Conservation (phyloP, 495 filamentous ascomycete species). For the Penicillium ucsense region DNA sequence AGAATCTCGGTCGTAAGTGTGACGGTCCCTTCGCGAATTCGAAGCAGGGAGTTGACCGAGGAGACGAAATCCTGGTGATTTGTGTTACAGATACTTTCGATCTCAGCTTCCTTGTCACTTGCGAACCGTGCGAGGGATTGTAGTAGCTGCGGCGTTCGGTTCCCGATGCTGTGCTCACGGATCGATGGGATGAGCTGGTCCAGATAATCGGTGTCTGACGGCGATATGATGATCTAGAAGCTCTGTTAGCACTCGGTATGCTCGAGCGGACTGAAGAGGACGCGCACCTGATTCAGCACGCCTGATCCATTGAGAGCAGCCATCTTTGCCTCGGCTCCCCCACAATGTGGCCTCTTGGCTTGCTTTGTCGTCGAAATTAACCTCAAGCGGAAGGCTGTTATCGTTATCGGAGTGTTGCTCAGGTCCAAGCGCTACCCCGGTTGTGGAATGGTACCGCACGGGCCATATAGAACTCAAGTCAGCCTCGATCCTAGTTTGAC, state of each 20-base stretch:
- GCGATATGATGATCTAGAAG: slow-evolving; percentile 76
- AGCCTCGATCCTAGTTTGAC: no score
- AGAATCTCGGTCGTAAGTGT: slow-evolving; percentile 84
- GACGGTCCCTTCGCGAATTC: slow-evolving; percentile 81
- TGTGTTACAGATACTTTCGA: slow-evolving; percentile 87
- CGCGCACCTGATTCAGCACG: neutral
- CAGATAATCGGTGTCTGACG: slow-evolving; percentile 86
- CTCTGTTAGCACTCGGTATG: neutral
- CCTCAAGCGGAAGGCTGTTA: no score
- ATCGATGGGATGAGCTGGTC: slow-evolving; percentile 91
- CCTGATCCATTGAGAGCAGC: neutral
- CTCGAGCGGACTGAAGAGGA: neutral
- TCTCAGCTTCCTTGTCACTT: slow-evolving; percentile 76
- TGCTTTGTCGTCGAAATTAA: no score
- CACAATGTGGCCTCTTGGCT: no score
- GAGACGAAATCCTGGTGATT: slow-evolving; percentile 95
- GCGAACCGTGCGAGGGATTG: slow-evolving; percentile 73
- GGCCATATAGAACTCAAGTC: no score
- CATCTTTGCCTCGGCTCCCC: neutral
- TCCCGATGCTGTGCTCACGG: slow-evolving; percentile 74
- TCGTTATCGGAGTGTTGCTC: no score
- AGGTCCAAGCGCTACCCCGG: no score
- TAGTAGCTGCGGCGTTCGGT: slow-evolving; percentile 61
- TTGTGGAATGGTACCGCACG: no score
- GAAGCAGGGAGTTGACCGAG: slow-evolving; percentile 85